Conservation (phyloP, 23 red algal genomes). For the Gracilariopsis chorda region DNA sequence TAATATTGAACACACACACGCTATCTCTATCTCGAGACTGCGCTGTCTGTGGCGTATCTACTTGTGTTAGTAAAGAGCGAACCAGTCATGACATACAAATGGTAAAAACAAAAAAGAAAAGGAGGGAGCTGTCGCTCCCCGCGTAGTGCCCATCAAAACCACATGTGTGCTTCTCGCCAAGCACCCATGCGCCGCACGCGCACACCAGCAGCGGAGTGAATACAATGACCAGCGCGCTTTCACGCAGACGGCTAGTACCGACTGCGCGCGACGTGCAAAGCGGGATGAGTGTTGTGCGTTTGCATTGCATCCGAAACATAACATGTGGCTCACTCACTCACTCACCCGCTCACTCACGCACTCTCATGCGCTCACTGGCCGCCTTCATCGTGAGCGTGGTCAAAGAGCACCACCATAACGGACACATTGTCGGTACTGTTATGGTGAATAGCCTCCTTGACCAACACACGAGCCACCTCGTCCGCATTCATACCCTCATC, state of each 20-base stretch:
- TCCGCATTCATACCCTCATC: conserved; percentile 28
- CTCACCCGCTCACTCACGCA: background rate
- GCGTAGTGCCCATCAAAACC: too few relatives aligned
- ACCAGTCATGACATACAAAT: conserved; percentile 21
- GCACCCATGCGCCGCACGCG: too few relatives aligned
- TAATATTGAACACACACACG: too few relatives aligned
- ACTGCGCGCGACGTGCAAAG: too few relatives aligned
- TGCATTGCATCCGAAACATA: background rate
- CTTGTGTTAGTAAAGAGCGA: too few relatives aligned
- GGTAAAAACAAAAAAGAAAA: background rate
- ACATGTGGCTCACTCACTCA: background rate
- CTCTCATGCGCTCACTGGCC: background rate
- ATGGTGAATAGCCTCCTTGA: conserved; percentile 60
- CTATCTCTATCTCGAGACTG: too few relatives aligned
- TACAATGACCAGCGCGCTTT: background rate
- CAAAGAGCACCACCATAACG: conserved; percentile 75
- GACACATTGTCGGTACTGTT: conserved; percentile 89
- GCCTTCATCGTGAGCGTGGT: background rate
- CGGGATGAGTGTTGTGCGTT: too few relatives aligned
- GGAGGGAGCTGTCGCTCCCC: too few relatives aligned
- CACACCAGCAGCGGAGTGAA: background rate
- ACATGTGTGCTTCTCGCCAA: too few relatives aligned
- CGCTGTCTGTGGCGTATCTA: too few relatives aligned
- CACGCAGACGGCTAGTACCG: too few relatives aligned
- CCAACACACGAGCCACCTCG: conserved; percentile 53